Evolutionary conservation across 169 alveolate species (phyloP).

Genomic region (Toxoplasma gondii): DNA sequence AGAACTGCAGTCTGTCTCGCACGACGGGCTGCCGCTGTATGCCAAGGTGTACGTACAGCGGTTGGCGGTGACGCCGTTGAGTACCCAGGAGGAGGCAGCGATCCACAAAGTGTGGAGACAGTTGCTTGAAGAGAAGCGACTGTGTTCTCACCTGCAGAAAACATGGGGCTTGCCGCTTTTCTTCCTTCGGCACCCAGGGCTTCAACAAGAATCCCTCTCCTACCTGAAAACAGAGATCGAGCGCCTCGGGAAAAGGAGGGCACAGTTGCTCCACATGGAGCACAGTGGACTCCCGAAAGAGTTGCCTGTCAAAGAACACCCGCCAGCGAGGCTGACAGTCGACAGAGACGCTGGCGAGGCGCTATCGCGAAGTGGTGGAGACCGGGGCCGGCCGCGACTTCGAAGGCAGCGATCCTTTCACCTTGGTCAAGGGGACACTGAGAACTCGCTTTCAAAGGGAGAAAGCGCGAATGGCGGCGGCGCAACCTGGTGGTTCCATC

Average conservation of each 20-base stretch:
- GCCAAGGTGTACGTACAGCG: not conserved
- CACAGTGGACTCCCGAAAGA: not conserved
- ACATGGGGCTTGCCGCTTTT: not conserved
- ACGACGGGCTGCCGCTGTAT: not conserved
- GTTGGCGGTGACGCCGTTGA: not conserved
- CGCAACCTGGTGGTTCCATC: not conserved
- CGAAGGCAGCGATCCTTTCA: not conserved
- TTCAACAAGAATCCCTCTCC: not conserved
- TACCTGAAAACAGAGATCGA: conserved; percentile 1
- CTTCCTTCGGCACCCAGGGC: not conserved
- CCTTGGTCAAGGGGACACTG: not conserved
- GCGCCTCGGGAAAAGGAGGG: not conserved
- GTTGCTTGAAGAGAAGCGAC: not conserved
- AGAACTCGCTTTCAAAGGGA: not conserved
- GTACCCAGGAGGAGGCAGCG: not conserved
- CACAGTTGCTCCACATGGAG: not conserved
- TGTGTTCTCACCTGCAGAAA: conserved; percentile 3
- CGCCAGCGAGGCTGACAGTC: not conserved
- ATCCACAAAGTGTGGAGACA: not conserved
- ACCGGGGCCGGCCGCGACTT: not conserved
- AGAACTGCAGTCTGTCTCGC: not conserved
- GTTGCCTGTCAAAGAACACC: not conserved
- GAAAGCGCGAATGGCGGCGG: not conserved
- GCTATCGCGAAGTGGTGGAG: not conserved
- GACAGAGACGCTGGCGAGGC: not conserved